Conservation (phyloP, 2,329 filamentous ascomycete species). For the Eutypa lata region DNA sequence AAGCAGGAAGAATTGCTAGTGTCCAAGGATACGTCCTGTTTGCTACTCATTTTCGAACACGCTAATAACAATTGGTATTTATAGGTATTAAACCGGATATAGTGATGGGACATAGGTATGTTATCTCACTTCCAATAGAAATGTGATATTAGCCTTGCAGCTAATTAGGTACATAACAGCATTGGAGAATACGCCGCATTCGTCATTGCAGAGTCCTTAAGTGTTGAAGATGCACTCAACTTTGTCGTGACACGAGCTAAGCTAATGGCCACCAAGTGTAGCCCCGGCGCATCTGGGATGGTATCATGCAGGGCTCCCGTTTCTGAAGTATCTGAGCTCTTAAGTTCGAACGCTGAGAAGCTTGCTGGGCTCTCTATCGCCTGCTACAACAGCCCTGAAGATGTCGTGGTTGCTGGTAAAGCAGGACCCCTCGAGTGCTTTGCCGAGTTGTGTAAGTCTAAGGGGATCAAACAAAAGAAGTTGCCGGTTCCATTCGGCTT, state of each 20-base stretch:
- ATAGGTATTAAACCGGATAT: slow-evolving; percentile 12
- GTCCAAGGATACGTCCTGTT: no score
- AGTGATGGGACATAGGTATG: slow-evolving; percentile 21
- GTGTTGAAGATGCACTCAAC: slow-evolving; percentile 15
- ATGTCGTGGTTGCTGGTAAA: slow-evolving; percentile 27
- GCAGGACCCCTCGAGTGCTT: slow-evolving; percentile 12
- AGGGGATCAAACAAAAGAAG: slow-evolving; percentile 20
- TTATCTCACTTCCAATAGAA: not conserved
- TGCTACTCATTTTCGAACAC: not conserved
- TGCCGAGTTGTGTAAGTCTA: slow-evolving; percentile 10
- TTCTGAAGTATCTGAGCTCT: slow-evolving; percentile 9
- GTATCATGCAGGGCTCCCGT: slow-evolving; percentile 11
- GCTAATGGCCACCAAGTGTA: slow-evolving; percentile 16
- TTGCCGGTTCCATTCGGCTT: slow-evolving; percentile 25
- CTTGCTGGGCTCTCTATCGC: slow-evolving; percentile 19
- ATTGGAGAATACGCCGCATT: slow-evolving; percentile 25
- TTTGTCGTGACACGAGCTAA: slow-evolving; percentile 18
- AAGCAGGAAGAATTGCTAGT: no score
- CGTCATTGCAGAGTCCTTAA: slow-evolving; percentile 13
- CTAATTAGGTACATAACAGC: slow-evolving; percentile 6
- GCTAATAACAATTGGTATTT: not conserved
- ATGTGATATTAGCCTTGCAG: not conserved
- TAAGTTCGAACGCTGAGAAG: not conserved
- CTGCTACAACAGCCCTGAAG: slow-evolving; percentile 28
- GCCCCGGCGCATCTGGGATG: slow-evolving; percentile 15